phyloP scores from a whole-genome alignment of 768 basidiomycete species.

The Tylopilus felleus region DNA sequence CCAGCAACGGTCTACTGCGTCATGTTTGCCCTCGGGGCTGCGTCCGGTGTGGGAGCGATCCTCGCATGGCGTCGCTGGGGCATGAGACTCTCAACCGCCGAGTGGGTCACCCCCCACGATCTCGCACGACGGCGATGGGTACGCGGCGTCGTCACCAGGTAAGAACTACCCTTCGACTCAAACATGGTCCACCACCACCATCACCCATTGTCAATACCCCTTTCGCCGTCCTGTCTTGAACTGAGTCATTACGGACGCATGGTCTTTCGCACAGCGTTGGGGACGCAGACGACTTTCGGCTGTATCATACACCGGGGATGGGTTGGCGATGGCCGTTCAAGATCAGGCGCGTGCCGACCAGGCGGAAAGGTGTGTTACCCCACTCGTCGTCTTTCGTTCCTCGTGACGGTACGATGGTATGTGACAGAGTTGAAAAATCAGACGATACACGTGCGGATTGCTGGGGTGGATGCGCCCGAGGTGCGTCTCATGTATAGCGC shows the following conservation, averaged over 20 bases:
- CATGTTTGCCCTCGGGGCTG: slow-evolving; percentile 15
- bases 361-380: slow-evolving; percentile 46
- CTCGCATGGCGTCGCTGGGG: slow-evolving; percentile 50
- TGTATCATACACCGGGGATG: slow-evolving; percentile 81
- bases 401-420: not conserved
- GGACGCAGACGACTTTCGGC: slow-evolving; percentile 79
- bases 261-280: slow-evolving; percentile 54
- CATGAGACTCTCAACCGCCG: slow-evolving; percentile 57
- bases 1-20: not conserved
- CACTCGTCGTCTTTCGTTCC: not conserved
- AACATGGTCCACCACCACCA: not conserved
- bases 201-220: no score
- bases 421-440: slow-evolving; percentile 65
- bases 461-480: slow-evolving; percentile 93
- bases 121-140: slow-evolving; percentile 63
- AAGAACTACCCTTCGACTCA: slow-evolving; percentile 14
- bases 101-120: slow-evolving; percentile 66
- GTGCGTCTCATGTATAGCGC: slow-evolving; percentile 33
- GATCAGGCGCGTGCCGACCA: slow-evolving; percentile 58
- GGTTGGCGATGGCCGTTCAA: slow-evolving; percentile 76
- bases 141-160: slow-evolving; percentile 81
- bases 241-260: not conserved
- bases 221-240: not conserved
- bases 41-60: slow-evolving; percentile 7
- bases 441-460: slow-evolving; percentile 85